Conservation (phyloP, 1,139 yeast species). For the Wickerhamomyces sp. region DNA sequence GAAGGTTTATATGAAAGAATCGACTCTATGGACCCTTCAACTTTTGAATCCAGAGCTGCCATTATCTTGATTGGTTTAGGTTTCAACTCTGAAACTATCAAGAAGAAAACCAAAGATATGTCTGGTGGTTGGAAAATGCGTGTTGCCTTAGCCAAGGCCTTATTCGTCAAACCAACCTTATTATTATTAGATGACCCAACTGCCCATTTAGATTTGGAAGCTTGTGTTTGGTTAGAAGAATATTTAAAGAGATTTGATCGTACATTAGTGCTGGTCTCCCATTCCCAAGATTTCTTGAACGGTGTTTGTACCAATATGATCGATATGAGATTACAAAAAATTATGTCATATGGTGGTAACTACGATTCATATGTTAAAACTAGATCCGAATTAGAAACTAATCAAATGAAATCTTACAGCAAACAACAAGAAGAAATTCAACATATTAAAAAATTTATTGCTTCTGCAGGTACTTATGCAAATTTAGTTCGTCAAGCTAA, state of each 20-base stretch:
- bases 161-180: conserved; percentile 83
- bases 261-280: conserved; percentile 91
- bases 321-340: conserved; percentile 79
- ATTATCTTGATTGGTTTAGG: conserved; percentile 96
- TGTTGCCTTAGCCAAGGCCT: conserved; percentile 71
- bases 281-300: conserved; percentile 98
- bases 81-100: conserved; percentile 79
- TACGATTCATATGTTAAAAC: conserved; percentile 96
- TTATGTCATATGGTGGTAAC: conserved; percentile 91
- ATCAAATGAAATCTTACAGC: conserved; percentile 95
- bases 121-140: conserved; percentile 95
- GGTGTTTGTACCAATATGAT: conserved; percentile 98
- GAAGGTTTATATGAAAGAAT: conserved; percentile 93
- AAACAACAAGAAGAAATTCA: conserved; percentile 99
- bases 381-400: conserved; percentile 87
- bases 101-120: conserved; percentile 94
- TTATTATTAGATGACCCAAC: conserved; percentile 95
- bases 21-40: conserved; percentile 92
- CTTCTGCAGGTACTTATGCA: conserved; percentile 99
- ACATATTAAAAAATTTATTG: conserved; percentile 97
- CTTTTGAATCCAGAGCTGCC: conserved; percentile 96
- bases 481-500: conserved; percentile 98
- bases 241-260: conserved; percentile 92
- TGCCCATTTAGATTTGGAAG: conserved; percentile 98
- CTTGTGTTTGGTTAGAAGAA: conserved; percentile 99